Evolutionary conservation across 2,329 filamentous ascomycete genomes (phyloP), one percentile per base, ranked within the genome.

Genomic region (Fusarium euwallaceae): DNA sequence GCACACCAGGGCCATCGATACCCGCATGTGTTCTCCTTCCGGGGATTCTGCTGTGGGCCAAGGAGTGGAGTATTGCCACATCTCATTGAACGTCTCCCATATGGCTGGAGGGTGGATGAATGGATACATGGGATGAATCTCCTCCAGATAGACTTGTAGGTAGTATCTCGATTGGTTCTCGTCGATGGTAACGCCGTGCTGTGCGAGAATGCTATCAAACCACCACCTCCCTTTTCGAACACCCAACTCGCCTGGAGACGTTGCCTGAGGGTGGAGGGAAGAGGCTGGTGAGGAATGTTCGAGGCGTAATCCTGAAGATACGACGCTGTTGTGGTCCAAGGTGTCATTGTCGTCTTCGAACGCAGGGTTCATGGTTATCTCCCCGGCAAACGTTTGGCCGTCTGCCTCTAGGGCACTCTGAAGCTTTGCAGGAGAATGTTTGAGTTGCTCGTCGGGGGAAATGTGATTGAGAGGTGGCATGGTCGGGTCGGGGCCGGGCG

Each of bases 341-440:
- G 7, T 27, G 2, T 72, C 71, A 17, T 51, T 60, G 2, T 64
- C 71, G 37, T 73, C 66, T 24, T 69, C 64, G 14, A 75, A 67
- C 11, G 55, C 53, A 6, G 72, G 72, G 17, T 61, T 67, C 43
- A 75, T 75, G 3, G 72, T 61, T 27, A 74, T 69, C 29, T 75
- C 72, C 22, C 72, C 72, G 1, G 72, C 72, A 48, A 75, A 75
- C 2, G 72, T 75, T 10, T 75, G 72, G 6, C 72, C 69, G 29
- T 75, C 72, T 8, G 61, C 58, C 61, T 75, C 72, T 6, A 75
- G 24, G 20, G 70, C 61, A 4, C 56, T 69, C 45, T 73, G 65
- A 0, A 75, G 65, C 12, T 75, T 61, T 2, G 66, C 65, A 0
- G 58, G 43, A 0, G 53, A 56, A 5, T 65, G 68, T 3, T 59